Evolutionary conservation across 768 basidiomycete genomes (phyloP).

Genomic region (Collybia sordida): DNA sequence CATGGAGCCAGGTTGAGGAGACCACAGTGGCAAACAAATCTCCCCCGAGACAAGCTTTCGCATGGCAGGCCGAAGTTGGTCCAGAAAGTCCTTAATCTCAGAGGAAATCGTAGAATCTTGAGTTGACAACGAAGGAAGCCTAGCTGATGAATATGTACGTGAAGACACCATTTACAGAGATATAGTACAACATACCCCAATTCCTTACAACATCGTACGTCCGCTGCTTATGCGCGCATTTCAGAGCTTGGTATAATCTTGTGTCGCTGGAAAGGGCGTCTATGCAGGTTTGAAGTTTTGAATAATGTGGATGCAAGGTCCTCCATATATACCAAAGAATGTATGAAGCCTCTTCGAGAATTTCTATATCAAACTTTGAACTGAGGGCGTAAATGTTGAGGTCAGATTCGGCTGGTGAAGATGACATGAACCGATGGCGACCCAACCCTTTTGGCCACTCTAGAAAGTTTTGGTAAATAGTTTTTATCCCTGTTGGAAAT

Average conservation of each 20-base stretch:
- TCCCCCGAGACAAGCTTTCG: conserved; percentile 30
- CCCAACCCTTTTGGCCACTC: too few relatives aligned
- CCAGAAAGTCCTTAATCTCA: conserved; percentile 20
- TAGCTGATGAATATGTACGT: conserved; percentile 7
- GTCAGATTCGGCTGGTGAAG: conserved; percentile 15
- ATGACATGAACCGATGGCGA: background rate
- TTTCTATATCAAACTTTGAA: conserved; percentile 34
- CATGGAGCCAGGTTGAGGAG: conserved; percentile 17
- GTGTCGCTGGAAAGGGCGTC: conserved; percentile 27
- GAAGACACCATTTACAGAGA: background rate
- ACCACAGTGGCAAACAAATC: conserved; percentile 32
- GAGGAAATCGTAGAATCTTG: conserved; percentile 8
- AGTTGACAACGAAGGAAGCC: conserved; percentile 12
- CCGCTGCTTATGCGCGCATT: conserved; percentile 24
- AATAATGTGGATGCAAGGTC: conserved; percentile 23
- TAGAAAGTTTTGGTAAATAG: too few relatives aligned
- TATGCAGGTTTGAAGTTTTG: conserved; percentile 33
- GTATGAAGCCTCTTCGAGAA: conserved; percentile 39
- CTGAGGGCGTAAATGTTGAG: conserved; percentile 24
- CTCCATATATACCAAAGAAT: conserved; percentile 41
- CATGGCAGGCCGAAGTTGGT: conserved; percentile 30
- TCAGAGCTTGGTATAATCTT: conserved; percentile 30
- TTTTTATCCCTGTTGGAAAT: too few relatives aligned
- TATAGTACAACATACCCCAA: conserved; percentile 19
- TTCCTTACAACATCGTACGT: conserved; percentile 31